phyloP scores from a whole-genome alignment of 768 basidiomycete genomes.

The Pleurotus djamor region DNA sequence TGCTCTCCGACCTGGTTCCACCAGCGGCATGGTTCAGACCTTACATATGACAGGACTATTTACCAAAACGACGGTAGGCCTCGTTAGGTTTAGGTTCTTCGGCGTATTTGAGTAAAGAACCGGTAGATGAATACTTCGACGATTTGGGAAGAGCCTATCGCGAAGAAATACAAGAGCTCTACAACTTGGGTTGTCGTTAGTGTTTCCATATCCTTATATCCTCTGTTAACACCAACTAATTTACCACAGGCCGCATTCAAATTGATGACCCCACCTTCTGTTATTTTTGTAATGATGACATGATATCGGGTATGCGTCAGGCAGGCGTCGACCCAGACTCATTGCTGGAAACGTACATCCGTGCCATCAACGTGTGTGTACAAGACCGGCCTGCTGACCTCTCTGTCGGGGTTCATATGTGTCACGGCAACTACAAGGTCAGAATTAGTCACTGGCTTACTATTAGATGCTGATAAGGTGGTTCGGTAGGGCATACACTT shows the following conservation, averaged over 20 bases:
- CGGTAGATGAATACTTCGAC: slow-evolving; percentile 47
- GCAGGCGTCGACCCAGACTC: slow-evolving; percentile 60
- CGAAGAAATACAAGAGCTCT: slow-evolving; percentile 46
- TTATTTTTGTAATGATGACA: slow-evolving; percentile 66
- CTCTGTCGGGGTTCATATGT: slow-evolving; percentile 57
- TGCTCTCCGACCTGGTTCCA: slow-evolving; percentile 75
- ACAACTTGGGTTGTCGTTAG: slow-evolving; percentile 47
- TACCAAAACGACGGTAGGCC: slow-evolving; percentile 57
- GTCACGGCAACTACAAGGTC: slow-evolving; percentile 54
- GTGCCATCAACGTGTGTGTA: slow-evolving; percentile 58
- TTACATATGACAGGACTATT: slow-evolving; percentile 53
- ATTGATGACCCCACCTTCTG: slow-evolving; percentile 53
- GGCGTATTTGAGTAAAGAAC: not conserved
- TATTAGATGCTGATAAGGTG: no score
- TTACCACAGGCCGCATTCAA: slow-evolving; percentile 43
- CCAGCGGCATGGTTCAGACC: slow-evolving; percentile 59
- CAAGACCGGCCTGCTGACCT: slow-evolving; percentile 52
- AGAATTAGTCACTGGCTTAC: slow-evolving; percentile 22
- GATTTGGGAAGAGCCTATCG: slow-evolving; percentile 46
- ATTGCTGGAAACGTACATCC: slow-evolving; percentile 68
- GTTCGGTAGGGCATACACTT: slow-evolving; percentile 47
- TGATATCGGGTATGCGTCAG: slow-evolving; percentile 51
- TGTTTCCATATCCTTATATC: not conserved
- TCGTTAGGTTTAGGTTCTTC: no score
- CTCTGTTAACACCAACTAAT: not conserved